Base-by-base conservation (phyloP, 352 stramenopile species). In the Globisporangium takayamanum region DNA sequence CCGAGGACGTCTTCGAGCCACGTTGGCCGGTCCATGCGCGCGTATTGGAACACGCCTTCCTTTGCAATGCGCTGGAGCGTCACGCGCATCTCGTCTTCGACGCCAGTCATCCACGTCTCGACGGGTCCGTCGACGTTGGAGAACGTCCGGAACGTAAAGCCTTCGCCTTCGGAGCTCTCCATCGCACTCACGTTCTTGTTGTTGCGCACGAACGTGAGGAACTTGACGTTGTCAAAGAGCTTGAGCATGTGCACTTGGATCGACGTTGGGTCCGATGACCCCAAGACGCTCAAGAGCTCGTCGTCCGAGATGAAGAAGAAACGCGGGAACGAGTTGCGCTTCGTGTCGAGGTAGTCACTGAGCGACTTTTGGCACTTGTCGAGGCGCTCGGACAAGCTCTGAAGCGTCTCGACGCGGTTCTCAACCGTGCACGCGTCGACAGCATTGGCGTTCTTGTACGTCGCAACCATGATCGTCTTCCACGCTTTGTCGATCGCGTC, bases 271-370 rank as follows among this genome's bases (percentile, higher is more conserved):
- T 98, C 92, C 0, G 87, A 96, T 0, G 85, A 96, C 0, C 92
- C 91, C 2, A 98, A 70, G 22, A 98, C 89, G 52, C 81, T 95
- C 15, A 98, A 70, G 4, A 98, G 59, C 48, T 98, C 92, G 56
- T 98, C 92, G 53, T 98, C 89, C 0, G 91, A 97, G 60, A 98
- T 97, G 72, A 97, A 98, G 70, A 96, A 98, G 57, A 98, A 98
- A 3, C 92, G 80, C 8, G 91, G 87, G 64, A 98, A 98, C 7
- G 89, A 81, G 57, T 97, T 97, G 16, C 88, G 72, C 55, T 97
- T 97, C 20, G 84, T 96, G 52, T 97, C 85, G 2, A 96, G 67
- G 59, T 96, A 97, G 61, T 96, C 88, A 57, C 85, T 95, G 8
- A 97, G 69, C 5, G 79, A 93, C 57, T 96, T 96, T 42, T 96